Evolutionary conservation across 2,329 filamentous ascomycete species (phyloP).

Genomic region (Setomelanomma holmii): DNA sequence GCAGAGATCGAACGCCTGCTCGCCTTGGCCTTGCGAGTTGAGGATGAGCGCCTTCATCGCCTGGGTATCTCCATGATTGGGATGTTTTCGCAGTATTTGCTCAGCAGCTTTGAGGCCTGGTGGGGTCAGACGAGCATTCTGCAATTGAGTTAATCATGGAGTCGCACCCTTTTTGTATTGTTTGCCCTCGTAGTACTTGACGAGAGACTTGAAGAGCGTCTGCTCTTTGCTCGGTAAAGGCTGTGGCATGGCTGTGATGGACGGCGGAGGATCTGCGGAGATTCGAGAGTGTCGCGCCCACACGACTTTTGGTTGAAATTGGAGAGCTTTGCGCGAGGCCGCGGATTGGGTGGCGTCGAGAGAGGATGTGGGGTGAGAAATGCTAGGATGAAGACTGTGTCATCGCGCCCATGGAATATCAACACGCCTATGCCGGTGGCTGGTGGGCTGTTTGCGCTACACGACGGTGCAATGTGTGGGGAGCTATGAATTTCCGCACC

Average conservation of each 20-base stretch:
- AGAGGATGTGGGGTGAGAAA: slow-evolving; percentile 3
- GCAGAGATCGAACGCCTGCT: slow-evolving; percentile 91
- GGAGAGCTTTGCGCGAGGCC: slow-evolving; percentile 6
- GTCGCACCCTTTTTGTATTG: slow-evolving; percentile 85
- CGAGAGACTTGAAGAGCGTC: slow-evolving; percentile 91
- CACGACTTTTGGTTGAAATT: slow-evolving; percentile 19
- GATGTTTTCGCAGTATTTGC: slow-evolving; percentile 92
- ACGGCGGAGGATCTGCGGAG: slow-evolving; percentile 9
- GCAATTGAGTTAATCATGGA: slow-evolving; percentile 5
- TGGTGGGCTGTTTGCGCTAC: slow-evolving; percentile 14
- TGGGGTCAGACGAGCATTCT: slow-evolving; percentile 29
- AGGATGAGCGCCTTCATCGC: slow-evolving; percentile 99
- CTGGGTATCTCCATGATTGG: slow-evolving; percentile 96
- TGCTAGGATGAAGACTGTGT: slow-evolving; percentile 11
- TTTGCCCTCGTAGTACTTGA: slow-evolving; percentile 97
- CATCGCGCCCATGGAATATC: slow-evolving; percentile 16
- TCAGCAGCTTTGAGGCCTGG: slow-evolving; percentile 91
- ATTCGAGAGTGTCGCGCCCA: slow-evolving; percentile 16
- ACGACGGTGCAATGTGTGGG: slow-evolving; percentile 38
- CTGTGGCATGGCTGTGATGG: slow-evolving; percentile 67
- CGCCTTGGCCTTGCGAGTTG: slow-evolving; percentile 88
- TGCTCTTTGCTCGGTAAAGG: slow-evolving; percentile 85
- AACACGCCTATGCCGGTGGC: slow-evolving; percentile 4
- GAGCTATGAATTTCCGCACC: slow-evolving; percentile 42
- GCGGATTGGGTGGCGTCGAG: not conserved